These are phyloP conservation scores for Wickerhamiella kurtzmanii DNA, from an alignment of 805 yeast genomes.

Conservation along the genomic window DNA sequence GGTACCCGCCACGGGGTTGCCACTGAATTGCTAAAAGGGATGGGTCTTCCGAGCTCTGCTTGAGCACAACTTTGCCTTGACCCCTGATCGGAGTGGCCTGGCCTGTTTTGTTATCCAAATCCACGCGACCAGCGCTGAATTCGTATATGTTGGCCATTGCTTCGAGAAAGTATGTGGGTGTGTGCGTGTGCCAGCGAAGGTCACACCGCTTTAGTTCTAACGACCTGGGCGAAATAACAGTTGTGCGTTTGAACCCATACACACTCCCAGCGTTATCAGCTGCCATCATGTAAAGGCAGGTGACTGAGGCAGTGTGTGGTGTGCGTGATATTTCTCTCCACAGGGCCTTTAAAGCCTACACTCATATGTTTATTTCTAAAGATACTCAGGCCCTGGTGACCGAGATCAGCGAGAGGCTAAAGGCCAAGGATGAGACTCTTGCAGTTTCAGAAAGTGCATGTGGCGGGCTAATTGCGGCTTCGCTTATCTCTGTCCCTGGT, in stretches of 20 bases:
- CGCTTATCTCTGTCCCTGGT: slow-evolving; percentile 70
- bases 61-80: slow-evolving; percentile 52
- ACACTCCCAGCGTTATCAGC: no score
- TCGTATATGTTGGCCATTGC: slow-evolving; percentile 13
- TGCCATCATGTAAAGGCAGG: neutral
- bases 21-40: slow-evolving; percentile 58
- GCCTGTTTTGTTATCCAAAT: slow-evolving; percentile 43
- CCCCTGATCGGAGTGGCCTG: slow-evolving; percentile 56
- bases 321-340: neutral
- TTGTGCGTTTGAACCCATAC: no score
- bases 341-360: neutral
- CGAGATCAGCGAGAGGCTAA: slow-evolving; percentile 44
- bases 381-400: slow-evolving; percentile 38
- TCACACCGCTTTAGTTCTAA: no score
- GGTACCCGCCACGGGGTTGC: slow-evolving; percentile 44
- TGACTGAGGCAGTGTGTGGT: neutral
- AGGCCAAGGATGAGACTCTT: slow-evolving; percentile 44
- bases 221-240: no score
- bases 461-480: slow-evolving; percentile 75
- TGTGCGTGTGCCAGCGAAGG: no score
- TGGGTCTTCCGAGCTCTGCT: slow-evolving; percentile 55
- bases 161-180: neutral
- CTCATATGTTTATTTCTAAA: slow-evolving; percentile 48
- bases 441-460: slow-evolving; percentile 74
- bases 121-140: slow-evolving; percentile 74